Conservation (phyloP, 148 eudicot genomes). For the Rhododendron ovatum region DNA sequence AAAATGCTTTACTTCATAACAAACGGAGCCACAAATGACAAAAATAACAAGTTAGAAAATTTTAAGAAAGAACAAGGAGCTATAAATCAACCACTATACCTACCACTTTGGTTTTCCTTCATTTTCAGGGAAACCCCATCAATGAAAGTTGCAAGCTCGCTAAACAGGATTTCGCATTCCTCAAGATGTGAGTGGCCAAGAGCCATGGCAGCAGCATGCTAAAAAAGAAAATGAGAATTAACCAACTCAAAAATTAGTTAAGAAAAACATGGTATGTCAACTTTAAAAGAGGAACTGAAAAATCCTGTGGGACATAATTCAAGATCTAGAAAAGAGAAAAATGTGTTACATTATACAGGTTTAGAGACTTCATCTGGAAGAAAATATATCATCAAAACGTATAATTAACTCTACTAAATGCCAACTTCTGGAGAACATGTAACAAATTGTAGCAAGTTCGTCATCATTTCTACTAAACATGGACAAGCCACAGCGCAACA, state of each 20-base stretch:
- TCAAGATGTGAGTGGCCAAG: constrained; percentile 95
- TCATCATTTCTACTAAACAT: not conserved
- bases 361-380: not conserved
- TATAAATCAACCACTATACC: no score
- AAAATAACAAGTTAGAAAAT: no score
- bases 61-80: no score
- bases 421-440: no score
- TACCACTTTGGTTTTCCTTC: no score
- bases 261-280: not conserved
- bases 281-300: not conserved
- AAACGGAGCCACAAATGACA: no score
- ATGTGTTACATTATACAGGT: not conserved
- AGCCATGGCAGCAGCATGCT: constrained; percentile 87
- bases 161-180: constrained; percentile 83
- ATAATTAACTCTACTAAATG: not conserved
- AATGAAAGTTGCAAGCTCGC: constrained; percentile 41
- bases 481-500: not conserved
- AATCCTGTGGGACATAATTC: not conserved
- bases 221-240: constrained; percentile 21
- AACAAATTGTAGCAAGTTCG: not conserved
- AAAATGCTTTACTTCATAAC: no score
- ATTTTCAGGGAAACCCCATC: no score
- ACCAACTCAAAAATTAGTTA: not conserved
- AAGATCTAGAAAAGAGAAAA: not conserved
- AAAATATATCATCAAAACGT: not conserved